Percentiles rank a stretch among this genome's conserved stretches.
phyloP scores from a whole-genome alignment of 2,329 filamentous ascomycete genomes.

The Aspergillus pseudotamarii region DNA sequence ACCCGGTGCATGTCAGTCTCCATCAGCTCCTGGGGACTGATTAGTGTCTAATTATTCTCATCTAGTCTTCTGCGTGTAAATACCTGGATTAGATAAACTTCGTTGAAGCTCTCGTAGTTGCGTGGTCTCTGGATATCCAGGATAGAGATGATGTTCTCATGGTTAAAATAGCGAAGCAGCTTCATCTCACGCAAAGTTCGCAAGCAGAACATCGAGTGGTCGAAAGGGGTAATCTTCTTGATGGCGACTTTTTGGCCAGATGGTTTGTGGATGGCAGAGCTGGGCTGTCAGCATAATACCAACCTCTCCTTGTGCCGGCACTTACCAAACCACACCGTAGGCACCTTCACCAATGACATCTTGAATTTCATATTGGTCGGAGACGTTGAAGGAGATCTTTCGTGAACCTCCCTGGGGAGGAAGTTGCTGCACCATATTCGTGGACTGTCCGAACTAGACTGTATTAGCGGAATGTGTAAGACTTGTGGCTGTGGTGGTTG shows the following conservation, averaged over 20 bases:
- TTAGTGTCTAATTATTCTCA: slow-evolving; percentile 1
- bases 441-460: slow-evolving; percentile 9
- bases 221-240: slow-evolving; percentile 99
- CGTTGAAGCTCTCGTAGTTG: slow-evolving; percentile 93
- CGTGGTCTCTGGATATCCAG: slow-evolving; percentile 98
- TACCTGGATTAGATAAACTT: slow-evolving; percentile 98
- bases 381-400: slow-evolving; percentile 99
- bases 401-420: slow-evolving; percentile 62
- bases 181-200: slow-evolving; percentile 99
- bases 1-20: slow-evolving; percentile 99
- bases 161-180: slow-evolving; percentile 96
- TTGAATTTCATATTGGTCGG: slow-evolving; percentile 98
- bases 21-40: slow-evolving; percentile 79
- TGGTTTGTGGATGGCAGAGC: slow-evolving; percentile 96
- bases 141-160: slow-evolving; percentile 99
- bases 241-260: slow-evolving; percentile 98
- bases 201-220: slow-evolving; percentile 98
- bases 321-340: slow-evolving; percentile 97
- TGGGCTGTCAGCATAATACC: slow-evolving; percentile 41
- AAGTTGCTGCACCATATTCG: slow-evolving; percentile 46
- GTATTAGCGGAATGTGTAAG: not conserved
- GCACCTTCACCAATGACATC: slow-evolving; percentile 98
- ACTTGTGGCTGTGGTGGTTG: not conserved
- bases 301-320: slow-evolving; percentile 18
- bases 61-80: not conserved